Base-by-base conservation (phyloP, 768 basidiomycete species). In the Austroboletus festivus region DNA sequence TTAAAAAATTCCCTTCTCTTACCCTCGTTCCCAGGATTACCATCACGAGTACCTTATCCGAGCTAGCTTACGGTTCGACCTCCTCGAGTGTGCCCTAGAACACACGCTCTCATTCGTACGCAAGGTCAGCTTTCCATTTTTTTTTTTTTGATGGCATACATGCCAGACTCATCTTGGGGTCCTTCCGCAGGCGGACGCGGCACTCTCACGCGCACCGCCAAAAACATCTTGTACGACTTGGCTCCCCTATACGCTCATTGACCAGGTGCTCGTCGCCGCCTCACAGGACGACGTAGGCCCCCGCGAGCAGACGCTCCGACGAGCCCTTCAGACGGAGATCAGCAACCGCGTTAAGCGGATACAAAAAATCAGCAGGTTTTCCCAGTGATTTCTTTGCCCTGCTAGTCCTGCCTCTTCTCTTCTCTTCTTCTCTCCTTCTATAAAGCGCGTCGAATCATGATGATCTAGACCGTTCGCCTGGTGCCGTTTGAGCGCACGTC, bases 41-140 rank as follows among this genome's bases (percentile, higher is more conserved):
- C 85, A 94, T 51, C 84, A 85, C 38, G 93, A 94, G 59, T 85
- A 85, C 62, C 80, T 96, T 51, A 87, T 97, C 50, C 80, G 86
- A 42, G 78, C 79, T 39, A 85, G 79, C 59, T 69, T 97, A 56
- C 80, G 83, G 53, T 92, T 84, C 62, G 94, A 92, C 51, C 75
- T 86, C 53, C 70, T 94, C 21, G 81, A 83, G 48, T 79, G 83
- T 48, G 92, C 93, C 10, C 71, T 94, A 34, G 80, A 85, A 53
- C 78, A 89, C 62, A 79, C 85, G 19, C 69, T 87, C 42, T 75
- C 82, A 26, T 68, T 94, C 51, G 74, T 95, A 46, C 79, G 78
- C 54, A 84, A 85, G 73, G 93, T 91, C 51, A 50, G 79, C 62
- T 46, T 37, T 37, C 18, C 18, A 5, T 13, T 12, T n/a, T 28